These are phyloP conservation scores for Myriosclerotinia curreyana DNA, from an alignment of 2,329 filamentous ascomycete genomes.

Conservation along the genomic window DNA sequence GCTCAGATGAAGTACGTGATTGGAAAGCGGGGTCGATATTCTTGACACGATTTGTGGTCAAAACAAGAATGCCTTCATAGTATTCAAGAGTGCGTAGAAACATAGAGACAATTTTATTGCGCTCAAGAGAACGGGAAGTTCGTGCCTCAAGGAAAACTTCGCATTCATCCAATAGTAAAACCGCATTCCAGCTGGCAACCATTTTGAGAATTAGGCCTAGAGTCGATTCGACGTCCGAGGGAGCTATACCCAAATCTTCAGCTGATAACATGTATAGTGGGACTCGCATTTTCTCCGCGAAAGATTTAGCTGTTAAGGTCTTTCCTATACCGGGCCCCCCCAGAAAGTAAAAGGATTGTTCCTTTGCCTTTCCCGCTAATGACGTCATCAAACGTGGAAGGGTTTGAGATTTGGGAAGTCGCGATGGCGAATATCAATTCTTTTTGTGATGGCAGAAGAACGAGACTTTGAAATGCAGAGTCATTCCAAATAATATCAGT, in stretches of 20 bases:
- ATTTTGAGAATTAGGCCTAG: constrained; percentile 64
- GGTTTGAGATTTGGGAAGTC: constrained; percentile 46
- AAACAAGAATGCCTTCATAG: constrained; percentile 43
- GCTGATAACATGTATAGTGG: constrained; percentile 40
- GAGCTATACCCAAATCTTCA: constrained; percentile 48
- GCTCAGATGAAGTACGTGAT: constrained; percentile 38
- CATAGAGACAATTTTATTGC: constrained; percentile 44
- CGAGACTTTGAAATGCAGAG: constrained; percentile 49
- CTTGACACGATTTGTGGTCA: constrained; percentile 41
- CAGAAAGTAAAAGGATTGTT: constrained; percentile 50
- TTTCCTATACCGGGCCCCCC: constrained; percentile 50
- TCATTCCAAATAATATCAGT: constrained; percentile 47
- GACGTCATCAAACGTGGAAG: constrained; percentile 49
- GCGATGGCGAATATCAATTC: constrained; percentile 52
- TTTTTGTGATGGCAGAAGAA: constrained; percentile 50
- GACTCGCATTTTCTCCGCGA: constrained; percentile 30
- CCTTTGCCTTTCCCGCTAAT: constrained; percentile 52
- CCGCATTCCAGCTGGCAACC: constrained; percentile 68
- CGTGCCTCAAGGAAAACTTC: constrained; percentile 53
- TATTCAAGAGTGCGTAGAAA: constrained; percentile 42
- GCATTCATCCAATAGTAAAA: constrained; percentile 69
- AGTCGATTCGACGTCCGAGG: constrained; percentile 30
- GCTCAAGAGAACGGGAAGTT: constrained; percentile 39
- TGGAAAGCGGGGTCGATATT: constrained; percentile 41
- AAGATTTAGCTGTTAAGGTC: constrained; percentile 29